Evolutionary conservation across 2,329 filamentous ascomycete species (phyloP).

Genomic region (Fusarium keratoplasticum): DNA sequence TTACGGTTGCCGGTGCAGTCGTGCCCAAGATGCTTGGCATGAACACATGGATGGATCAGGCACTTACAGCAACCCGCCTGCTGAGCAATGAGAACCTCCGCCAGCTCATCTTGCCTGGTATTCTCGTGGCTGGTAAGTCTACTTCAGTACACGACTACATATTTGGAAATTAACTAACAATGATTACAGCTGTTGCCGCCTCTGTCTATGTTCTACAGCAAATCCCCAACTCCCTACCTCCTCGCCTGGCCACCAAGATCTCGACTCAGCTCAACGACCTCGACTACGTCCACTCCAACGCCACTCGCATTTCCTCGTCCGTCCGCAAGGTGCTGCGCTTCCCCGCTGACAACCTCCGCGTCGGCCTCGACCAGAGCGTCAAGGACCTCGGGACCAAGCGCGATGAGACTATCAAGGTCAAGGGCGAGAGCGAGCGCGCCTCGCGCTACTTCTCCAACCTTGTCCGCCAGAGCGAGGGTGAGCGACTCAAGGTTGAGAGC

Average conservation of each 20-base stretch:
- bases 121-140: slow-evolving; percentile 81
- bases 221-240: slow-evolving; percentile 89
- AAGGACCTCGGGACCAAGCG: slow-evolving; percentile 84
- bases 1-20: slow-evolving; percentile 89
- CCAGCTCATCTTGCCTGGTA: slow-evolving; percentile 81
- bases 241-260: slow-evolving; percentile 86
- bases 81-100: slow-evolving; percentile 85
- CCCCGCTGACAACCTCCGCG: slow-evolving; percentile 87
- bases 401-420: slow-evolving; percentile 85
- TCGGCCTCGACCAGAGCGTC: slow-evolving; percentile 84
- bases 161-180: slow-evolving; percentile 13
- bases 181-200: slow-evolving; percentile 73
- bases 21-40: slow-evolving; percentile 85
- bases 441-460: slow-evolving; percentile 92
- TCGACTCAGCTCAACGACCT: slow-evolving; percentile 81
- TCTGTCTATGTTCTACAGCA: slow-evolving; percentile 85
- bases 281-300: slow-evolving; percentile 94
- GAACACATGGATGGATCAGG: slow-evolving; percentile 89
- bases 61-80: slow-evolving; percentile 82
- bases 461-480: slow-evolving; percentile 71
- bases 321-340: slow-evolving; percentile 90
- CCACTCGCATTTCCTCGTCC: slow-evolving; percentile 83
- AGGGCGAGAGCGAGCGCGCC: slow-evolving; percentile 86
- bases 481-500: slow-evolving; percentile 61
- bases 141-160: neutral